Evolutionary conservation across 1,139 yeast species (phyloP).

Genomic region (Taiozyma onychis): DNA sequence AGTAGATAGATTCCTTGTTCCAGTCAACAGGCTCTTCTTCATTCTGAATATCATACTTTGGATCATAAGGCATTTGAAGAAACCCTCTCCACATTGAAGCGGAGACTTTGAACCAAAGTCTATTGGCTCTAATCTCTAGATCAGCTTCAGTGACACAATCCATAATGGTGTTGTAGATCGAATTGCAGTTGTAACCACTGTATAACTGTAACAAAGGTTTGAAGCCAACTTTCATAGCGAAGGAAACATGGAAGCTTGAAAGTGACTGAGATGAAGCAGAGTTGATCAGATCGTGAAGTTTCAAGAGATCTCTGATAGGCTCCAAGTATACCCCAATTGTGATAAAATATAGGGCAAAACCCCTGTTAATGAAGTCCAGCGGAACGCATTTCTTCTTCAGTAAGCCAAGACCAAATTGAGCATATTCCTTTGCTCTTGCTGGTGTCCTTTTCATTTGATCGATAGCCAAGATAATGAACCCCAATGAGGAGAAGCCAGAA

Average conservation of each 20-base stretch:
- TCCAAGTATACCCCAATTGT: slow-evolving; percentile 42
- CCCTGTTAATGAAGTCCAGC: slow-evolving; percentile 34
- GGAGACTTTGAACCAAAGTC: slow-evolving; percentile 26
- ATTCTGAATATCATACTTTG: slow-evolving; percentile 7
- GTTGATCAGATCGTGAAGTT: slow-evolving; percentile 17
- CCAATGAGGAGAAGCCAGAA: slow-evolving; percentile 29
- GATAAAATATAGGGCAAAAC: slow-evolving; percentile 40
- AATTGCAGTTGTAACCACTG: slow-evolving; percentile 25
- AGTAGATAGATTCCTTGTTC: slow-evolving; percentile 4
- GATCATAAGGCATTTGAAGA: slow-evolving; percentile 16
- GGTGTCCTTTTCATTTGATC: slow-evolving; percentile 26
- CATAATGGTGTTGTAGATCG: slow-evolving; percentile 22
- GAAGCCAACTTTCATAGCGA: slow-evolving; percentile 15
- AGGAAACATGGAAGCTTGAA: slow-evolving; percentile 8
- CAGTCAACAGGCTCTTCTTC: slow-evolving; percentile 4
- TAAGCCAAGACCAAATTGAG: slow-evolving; percentile 36
- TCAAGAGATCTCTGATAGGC: slow-evolving; percentile 35
- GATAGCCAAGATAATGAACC: slow-evolving; percentile 28
- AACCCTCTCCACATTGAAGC: slow-evolving; percentile 8
- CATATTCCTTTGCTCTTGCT: slow-evolving; percentile 34
- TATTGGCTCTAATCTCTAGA: slow-evolving; percentile 20
- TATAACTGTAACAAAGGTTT: slow-evolving; percentile 27
- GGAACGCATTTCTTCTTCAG: slow-evolving; percentile 35
- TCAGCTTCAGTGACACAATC: slow-evolving; percentile 21
- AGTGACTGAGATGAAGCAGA: slow-evolving; percentile 10